phyloP scores from a whole-genome alignment of 371 early-diverging fungal genomes.

The Rhizopus sp. region DNA sequence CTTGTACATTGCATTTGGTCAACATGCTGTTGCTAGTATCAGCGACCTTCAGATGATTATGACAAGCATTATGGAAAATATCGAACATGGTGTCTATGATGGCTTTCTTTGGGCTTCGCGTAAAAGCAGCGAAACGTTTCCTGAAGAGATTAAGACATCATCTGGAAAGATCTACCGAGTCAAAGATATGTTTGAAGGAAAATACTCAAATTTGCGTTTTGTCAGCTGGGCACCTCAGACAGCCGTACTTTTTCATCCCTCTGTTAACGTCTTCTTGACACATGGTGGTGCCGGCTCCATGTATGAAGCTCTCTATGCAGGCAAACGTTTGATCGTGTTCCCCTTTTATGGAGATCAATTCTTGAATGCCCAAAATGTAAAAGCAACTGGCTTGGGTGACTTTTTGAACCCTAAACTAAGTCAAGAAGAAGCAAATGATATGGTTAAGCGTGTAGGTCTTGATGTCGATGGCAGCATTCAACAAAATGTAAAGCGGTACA shows the following conservation, averaged over 20 bases:
- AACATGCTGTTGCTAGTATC: slow-evolving; percentile 15
- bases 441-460: slow-evolving; percentile 1
- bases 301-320: slow-evolving; percentile 35
- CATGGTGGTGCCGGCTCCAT: slow-evolving; percentile 46
- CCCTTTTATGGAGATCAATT: slow-evolving; percentile 47
- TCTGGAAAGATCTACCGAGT: slow-evolving; percentile 4
- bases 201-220: slow-evolving; percentile 18
- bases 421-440: slow-evolving; percentile 5
- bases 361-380: slow-evolving; percentile 21
- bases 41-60: slow-evolving; percentile 19
- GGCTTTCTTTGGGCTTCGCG: slow-evolving; percentile 35
- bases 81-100: slow-evolving; percentile 23
- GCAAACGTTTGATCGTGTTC: slow-evolving; percentile 27
- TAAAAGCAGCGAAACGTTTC: slow-evolving; percentile 8
- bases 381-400: slow-evolving; percentile 8
- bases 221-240: slow-evolving; percentile 44
- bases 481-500: slow-evolving; percentile 11
- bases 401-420: slow-evolving; percentile 7
- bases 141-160: slow-evolving; percentile 3
- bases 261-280: slow-evolving; percentile 36
- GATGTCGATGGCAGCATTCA: slow-evolving; percentile 10
- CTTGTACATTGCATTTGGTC: slow-evolving; percentile 39
- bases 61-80: slow-evolving; percentile 17
- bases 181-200: slow-evolving; percentile 1
- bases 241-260: slow-evolving; percentile 38